Evolutionary conservation across 805 yeast species (phyloP).

Genomic region (Suhomyces xylopsoci): DNA sequence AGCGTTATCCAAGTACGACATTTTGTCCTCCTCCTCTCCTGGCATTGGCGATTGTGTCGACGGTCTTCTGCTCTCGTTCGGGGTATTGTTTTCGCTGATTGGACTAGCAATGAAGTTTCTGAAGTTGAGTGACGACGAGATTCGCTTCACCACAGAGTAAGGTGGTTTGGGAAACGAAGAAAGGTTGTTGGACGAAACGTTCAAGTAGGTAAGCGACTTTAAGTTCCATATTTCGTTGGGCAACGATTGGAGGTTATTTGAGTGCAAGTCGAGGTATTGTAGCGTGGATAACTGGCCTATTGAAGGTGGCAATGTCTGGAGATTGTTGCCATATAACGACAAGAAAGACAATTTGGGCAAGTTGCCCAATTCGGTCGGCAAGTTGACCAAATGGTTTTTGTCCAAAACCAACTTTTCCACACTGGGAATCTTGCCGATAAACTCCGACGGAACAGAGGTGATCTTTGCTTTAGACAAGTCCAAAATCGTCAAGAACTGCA

Average conservation of each 20-base stretch:
- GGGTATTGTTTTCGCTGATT: conserved; percentile 6
- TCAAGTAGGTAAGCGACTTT: conserved; percentile 53
- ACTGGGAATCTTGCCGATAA: conserved; percentile 58
- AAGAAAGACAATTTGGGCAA: conserved; percentile 60
- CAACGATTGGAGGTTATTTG: conserved; percentile 71
- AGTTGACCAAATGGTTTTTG: conserved; percentile 72
- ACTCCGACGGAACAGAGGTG: conserved; percentile 64
- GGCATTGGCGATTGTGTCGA: conserved; percentile 7
- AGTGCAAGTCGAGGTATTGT: conserved; percentile 72
- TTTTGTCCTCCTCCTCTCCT: not conserved
- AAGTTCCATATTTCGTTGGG: conserved; percentile 68
- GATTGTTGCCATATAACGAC: conserved; percentile 70
- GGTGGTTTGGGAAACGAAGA: conserved; percentile 57
- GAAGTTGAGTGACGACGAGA: conserved; percentile 29
- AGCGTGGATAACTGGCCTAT: conserved; percentile 60
- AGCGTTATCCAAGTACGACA: not conserved
- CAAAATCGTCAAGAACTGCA: conserved; percentile 63
- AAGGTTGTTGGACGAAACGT: conserved; percentile 71
- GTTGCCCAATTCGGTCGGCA: conserved; percentile 66
- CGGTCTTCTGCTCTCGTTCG: conserved; percentile 6
- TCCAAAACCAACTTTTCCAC: conserved; percentile 74
- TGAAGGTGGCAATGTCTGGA: conserved; percentile 65
- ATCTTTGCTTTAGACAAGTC: conserved; percentile 82
- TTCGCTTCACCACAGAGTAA: conserved; percentile 27
- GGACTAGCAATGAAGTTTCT: conserved; percentile 8